Base-by-base conservation (phyloP, 176 grass and related monocot species). In the Eleusine indica region DNA sequence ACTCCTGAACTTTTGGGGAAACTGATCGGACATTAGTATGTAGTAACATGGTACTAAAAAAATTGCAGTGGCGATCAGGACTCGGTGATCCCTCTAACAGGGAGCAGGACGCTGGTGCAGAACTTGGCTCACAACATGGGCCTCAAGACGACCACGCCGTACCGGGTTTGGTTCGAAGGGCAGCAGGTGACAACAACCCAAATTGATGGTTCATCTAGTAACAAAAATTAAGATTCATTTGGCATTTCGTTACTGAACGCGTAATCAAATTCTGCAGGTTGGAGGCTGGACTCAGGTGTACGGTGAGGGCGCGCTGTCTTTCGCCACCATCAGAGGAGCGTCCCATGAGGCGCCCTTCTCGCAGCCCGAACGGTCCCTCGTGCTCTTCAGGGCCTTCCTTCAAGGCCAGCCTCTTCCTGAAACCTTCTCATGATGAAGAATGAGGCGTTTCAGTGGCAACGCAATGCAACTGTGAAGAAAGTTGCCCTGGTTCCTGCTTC, bases 291-390 rank as follows among this genome's bases (percentile, higher is more conserved):
- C 91, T 65, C 96, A 99, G 74, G 89, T 87, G 42, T 99, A 99
- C 13, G 93, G 93, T 1, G 91, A 86, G 0, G 85, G 90, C 13
- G 68, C 74, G 22, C 83, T 99, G 38, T 90, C 96, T 29, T 99
- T 99, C 76, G 96, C 96, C 7, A 99, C 96, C 35, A 92, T 99
- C 56, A 89, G 96, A 70, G 96, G 96, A 8, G 96, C 96, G 14
- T 99, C 96, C 39, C 96, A 99, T 9, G 96, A 99, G 83, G 96
- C 93, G 3, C 96, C 96, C 1, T 99, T 99, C 90, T 99, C 96
- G 46, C 96, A 99, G 88, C 96, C 96, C 0, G 87, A 89, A 39
- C 82, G 96, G 39, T 99, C 96, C 60, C 96, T 99, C 39, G 96
- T 96, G 84, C 87, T 99, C 54, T 96, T 99, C 88, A 94, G 89